Conservation (phyloP, 495 filamentous ascomycete genomes). For the Cladorrhinum samala region DNA sequence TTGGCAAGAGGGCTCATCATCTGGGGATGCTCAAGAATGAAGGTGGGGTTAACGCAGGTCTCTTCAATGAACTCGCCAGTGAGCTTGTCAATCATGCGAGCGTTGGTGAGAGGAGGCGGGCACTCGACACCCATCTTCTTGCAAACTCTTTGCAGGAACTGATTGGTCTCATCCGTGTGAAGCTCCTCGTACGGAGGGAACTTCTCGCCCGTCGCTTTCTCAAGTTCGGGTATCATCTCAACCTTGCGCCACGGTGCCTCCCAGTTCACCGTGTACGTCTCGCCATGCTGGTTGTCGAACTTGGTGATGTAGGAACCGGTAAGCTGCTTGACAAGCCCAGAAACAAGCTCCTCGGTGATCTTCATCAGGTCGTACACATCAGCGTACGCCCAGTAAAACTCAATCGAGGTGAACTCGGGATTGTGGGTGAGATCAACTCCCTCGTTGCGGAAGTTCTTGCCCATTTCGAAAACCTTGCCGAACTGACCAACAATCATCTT, state of each 20-base stretch:
- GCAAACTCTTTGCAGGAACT: constrained; percentile 76
- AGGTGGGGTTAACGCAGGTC: constrained; percentile 90
- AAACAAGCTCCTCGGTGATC: constrained; percentile 89
- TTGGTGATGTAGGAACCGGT: constrained; percentile 79
- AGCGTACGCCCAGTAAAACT: constrained; percentile 95
- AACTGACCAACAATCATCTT: constrained; percentile 87
- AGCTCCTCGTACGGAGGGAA: constrained; percentile 87
- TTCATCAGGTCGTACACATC: constrained; percentile 92
- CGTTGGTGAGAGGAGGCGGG: constrained; percentile 82
- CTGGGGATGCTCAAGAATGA: constrained; percentile 83
- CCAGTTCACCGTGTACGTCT: constrained; percentile 90
- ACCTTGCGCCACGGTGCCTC: constrained; percentile 86
- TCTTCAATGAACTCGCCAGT: constrained; percentile 95
- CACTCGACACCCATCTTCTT: constrained; percentile 90
- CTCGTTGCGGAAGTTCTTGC: constrained; percentile 90
- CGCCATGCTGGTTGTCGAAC: constrained; percentile 74
- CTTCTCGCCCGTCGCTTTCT: constrained; percentile 82
- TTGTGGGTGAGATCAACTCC: constrained; percentile 91
- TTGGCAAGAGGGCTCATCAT: constrained; percentile 99
- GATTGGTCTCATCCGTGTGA: constrained; percentile 79
- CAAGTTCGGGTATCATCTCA: constrained; percentile 94
- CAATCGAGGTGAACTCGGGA: constrained; percentile 94
- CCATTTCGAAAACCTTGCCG: constrained; percentile 79
- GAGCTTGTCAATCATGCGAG: constrained; percentile 96
- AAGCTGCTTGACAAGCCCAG: constrained; percentile 81